These are phyloP conservation scores for Aurantiochytrium sp. DNA, from an alignment of 108 stramenopile species.

Conservation along the genomic window DNA sequence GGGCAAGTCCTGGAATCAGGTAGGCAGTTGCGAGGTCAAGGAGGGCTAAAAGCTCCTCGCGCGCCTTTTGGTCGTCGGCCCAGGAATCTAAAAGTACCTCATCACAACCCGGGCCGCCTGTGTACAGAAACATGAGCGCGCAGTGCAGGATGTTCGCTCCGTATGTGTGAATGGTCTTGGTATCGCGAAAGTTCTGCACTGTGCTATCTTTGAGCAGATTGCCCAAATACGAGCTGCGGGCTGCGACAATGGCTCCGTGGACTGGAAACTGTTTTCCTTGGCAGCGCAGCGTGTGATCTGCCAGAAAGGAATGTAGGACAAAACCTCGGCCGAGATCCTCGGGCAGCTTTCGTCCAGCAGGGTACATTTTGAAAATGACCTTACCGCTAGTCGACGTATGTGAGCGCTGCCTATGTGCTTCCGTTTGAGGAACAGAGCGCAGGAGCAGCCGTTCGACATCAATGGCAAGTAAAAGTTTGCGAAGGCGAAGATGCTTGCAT, in stretches of 20 bases:
- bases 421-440: too few species aligned
- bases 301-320: background rate
- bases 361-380: background rate
- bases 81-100: background rate
- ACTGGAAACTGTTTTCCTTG: background rate
- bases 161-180: background rate
- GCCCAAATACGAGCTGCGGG: background rate
- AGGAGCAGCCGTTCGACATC: too few species aligned
- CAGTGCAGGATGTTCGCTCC: background rate
- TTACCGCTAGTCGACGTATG: background rate
- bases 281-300: background rate
- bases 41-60: background rate
- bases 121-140: background rate
- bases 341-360: background rate
- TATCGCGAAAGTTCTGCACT: background rate
- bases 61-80: background rate
- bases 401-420: background rate
- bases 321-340: background rate
- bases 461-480: background rate
- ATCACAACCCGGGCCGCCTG: background rate
- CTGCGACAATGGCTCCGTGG: background rate
- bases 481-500: background rate
- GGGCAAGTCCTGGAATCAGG: background rate
- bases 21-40: background rate
- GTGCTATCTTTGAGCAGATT: background rate